phyloP scores from a whole-genome alignment of 2,329 filamentous ascomycete species.

The Cladosporium colombiae region DNA sequence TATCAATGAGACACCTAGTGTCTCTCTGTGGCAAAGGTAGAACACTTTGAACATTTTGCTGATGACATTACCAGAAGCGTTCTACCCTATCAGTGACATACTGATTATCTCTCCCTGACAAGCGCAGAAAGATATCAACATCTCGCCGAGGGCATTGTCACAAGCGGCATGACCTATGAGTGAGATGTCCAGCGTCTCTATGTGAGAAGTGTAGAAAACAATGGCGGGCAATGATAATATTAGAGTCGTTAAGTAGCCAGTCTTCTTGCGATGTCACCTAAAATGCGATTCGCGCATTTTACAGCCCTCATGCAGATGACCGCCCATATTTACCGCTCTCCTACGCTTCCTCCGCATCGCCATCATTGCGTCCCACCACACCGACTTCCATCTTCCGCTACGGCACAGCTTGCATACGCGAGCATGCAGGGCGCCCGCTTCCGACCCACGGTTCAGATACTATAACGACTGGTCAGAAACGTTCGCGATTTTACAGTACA shows the following conservation, averaged over 20 bases:
- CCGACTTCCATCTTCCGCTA: background rate
- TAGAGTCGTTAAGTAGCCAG: background rate
- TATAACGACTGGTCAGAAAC: background rate
- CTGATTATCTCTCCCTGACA: background rate
- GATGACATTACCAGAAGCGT: background rate
- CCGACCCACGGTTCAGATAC: background rate
- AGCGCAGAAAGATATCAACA: background rate
- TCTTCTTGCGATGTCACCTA: background rate
- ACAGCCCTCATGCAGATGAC: background rate
- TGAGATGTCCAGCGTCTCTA: background rate
- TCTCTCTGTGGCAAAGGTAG: background rate
- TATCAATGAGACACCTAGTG: background rate
- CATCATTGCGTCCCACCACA: background rate
- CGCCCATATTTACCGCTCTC: background rate
- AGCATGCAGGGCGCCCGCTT: conserved; percentile 2
- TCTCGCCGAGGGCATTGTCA: background rate
- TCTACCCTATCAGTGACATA: background rate
- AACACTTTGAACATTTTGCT: background rate
- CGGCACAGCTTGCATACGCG: conserved; percentile 5
- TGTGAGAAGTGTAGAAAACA: too few species aligned
- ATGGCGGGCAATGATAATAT: background rate
- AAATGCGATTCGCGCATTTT: background rate
- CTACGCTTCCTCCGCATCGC: background rate
- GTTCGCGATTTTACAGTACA: background rate
- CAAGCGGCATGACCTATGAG: background rate